Conservation (phyloP, 345 rosid genomes). For the Moringa oleifera region DNA sequence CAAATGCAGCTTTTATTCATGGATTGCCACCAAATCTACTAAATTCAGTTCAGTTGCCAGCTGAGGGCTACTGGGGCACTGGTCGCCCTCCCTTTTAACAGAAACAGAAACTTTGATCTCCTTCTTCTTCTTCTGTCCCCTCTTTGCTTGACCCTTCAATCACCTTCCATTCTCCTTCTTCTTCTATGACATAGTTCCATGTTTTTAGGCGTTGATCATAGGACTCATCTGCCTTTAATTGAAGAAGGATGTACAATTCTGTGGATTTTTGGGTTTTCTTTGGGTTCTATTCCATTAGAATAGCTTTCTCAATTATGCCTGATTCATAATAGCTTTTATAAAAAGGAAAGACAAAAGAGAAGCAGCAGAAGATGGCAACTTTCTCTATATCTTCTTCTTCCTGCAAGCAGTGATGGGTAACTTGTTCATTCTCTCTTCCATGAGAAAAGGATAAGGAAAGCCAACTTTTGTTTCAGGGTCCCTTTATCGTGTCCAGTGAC, state of each 20-base stretch:
- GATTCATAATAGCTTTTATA: no score
- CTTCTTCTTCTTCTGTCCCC: conserved; percentile 9
- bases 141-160: conserved; percentile 11
- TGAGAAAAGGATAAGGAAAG: neutral
- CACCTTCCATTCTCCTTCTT: conserved; percentile 23
- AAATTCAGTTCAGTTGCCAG: conserved; percentile 64
- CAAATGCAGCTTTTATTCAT: conserved; percentile 51
- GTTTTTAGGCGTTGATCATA: conserved; percentile 21
- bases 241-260: conserved; percentile 50
- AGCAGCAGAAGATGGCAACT: no score
- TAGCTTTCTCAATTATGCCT: no score
- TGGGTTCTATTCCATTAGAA: neutral
- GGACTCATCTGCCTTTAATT: conserved; percentile 24
- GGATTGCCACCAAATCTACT: conserved; percentile 78
- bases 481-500: neutral
- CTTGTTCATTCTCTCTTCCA: neutral
- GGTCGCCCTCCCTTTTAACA: conserved; percentile 53
- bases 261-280: conserved; percentile 17
- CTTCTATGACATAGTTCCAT: conserved; percentile 21
- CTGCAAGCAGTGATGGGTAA: no score
- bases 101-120: conserved; percentile 4
- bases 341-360: no score
- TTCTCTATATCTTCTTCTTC: no score
- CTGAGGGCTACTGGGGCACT: conserved; percentile 73
- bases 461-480: conserved; percentile 3